phyloP scores from a whole-genome alignment of 2,329 filamentous ascomycete genomes.

The Aspergillus sp. region DNA sequence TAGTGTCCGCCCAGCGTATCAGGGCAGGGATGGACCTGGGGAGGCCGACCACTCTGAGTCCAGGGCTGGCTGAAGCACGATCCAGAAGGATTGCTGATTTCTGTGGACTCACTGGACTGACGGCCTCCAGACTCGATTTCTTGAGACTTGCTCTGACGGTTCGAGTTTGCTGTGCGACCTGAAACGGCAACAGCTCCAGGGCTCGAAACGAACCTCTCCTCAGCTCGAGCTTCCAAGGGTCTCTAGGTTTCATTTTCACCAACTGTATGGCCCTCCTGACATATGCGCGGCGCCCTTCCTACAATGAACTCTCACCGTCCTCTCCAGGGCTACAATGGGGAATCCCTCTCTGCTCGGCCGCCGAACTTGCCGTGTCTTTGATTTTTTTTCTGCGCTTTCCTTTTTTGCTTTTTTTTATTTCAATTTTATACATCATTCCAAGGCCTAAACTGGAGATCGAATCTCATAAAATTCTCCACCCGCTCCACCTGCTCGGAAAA shows the following conservation, averaged over 20 bases:
- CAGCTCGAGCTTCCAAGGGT: background rate
- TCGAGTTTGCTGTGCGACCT: slow-evolving; percentile 12
- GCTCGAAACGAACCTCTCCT: background rate
- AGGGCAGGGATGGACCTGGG: slow-evolving; percentile 16
- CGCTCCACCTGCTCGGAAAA: slow-evolving; percentile 32
- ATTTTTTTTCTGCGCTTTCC: slow-evolving; percentile 8
- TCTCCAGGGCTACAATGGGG: background rate
- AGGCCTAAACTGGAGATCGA: slow-evolving; percentile 30
- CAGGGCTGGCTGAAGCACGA: slow-evolving; percentile 23
- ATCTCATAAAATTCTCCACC: slow-evolving; percentile 30
- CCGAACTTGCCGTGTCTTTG: slow-evolving; percentile 9
- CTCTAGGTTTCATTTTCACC: background rate
- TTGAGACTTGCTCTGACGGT: slow-evolving; percentile 6
- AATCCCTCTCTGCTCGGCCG: slow-evolving; percentile 9
- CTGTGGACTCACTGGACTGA: background rate
- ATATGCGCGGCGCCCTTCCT: slow-evolving; percentile 14
- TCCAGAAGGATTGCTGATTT: slow-evolving; percentile 1
- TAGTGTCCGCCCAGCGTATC: slow-evolving; percentile 36
- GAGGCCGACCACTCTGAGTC: slow-evolving; percentile 11
- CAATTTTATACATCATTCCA: slow-evolving; percentile 19
- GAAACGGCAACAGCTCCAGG: background rate
- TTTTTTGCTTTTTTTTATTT: slow-evolving; percentile 12
- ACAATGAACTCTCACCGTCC: slow-evolving; percentile 1
- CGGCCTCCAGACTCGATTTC: slow-evolving; percentile 4
- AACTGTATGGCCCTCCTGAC: slow-evolving; percentile 11